A percentile compares a stretch with the other conserved stretches of the same genome.
phyloP scores from a whole-genome alignment of 73 alveolate genomes.

The Tetrahymena thermophila region DNA sequence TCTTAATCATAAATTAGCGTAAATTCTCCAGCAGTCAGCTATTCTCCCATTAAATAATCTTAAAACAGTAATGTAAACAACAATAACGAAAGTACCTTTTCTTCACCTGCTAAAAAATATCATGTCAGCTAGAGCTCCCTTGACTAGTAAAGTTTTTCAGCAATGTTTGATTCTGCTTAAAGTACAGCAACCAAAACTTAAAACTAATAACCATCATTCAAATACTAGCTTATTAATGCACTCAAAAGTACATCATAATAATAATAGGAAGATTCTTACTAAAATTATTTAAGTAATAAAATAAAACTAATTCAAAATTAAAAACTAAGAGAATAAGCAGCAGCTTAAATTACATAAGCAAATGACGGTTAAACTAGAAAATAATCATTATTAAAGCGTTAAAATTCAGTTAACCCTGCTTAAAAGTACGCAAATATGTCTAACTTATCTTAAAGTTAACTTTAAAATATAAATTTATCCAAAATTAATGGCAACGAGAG shows the following conservation, averaged over 20 bases:
- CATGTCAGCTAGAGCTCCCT: not conserved
- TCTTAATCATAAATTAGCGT: not conserved
- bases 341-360: not conserved
- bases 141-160: not conserved
- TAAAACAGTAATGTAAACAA: not conserved
- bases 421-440: not conserved
- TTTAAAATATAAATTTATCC: not conserved
- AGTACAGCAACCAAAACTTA: not conserved
- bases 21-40: not conserved
- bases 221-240: not conserved
- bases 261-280: not conserved
- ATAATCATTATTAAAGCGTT: not conserved
- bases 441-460: not conserved
- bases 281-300: not conserved
- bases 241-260: not conserved
- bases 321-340: not conserved
- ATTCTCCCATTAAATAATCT: not conserved
- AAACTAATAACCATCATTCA: not conserved
- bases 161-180: not conserved
- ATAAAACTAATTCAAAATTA: not conserved
- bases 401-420: not conserved
- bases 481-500: not conserved
- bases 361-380: not conserved
- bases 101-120: not conserved
- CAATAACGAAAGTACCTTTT: not conserved